Evolutionary conservation across 2,329 filamentous ascomycete species (phyloP), one percentile per base, ranked within the genome.

Genomic region (Zymoseptoria passerinii): DNA sequence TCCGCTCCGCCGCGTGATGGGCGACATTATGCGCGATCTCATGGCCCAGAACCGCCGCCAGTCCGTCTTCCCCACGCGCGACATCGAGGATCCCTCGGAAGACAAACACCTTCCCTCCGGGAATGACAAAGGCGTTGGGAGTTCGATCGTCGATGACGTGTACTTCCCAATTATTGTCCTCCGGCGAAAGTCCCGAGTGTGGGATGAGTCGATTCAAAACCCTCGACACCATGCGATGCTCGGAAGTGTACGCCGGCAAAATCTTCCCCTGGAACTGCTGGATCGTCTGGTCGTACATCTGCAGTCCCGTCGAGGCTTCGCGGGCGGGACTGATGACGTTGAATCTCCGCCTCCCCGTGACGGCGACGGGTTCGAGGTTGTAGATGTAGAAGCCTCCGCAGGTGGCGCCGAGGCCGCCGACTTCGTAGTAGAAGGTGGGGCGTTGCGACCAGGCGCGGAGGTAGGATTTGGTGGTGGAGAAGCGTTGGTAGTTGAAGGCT

Each of bases 11-110:
- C 6, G 80, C 75, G 68, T 90, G 87, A 58, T 83, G 81, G 0
- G 87, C 86, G 16, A 89, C 79, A 62, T 86, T 88, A 70, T 92
- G 89, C 18, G 88, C 87, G 61, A 92, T 89, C 75, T 92, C 89
- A 72, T 92, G 89, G 13, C 87, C 87, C 13, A 92, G 77, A 2
- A 92, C 87, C 1, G 88, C 83, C 4, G 89, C 89, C 27, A 92
- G 77, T 2, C 84, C 85, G 68, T 87, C 82, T 58, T 90, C 87
- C 66, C 77, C 84, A 55, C 78, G 70, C 59, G 86, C 87, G 20
- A 90, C 75, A n/a, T 80, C 79, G 56, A 92, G 72, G 29, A 92
- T 84, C 44, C 89, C 88, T 62, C 83, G 86, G 68, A 84, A 87
- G 1, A 92, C 88, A 69, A 92, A 92, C 0, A 92, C 88, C 66